Percentiles rank a stretch among this genome's conserved stretches.
Evolutionary conservation across 176 grass and related monocot species (phyloP).

Genomic region (Aegilops longissima): DNA sequence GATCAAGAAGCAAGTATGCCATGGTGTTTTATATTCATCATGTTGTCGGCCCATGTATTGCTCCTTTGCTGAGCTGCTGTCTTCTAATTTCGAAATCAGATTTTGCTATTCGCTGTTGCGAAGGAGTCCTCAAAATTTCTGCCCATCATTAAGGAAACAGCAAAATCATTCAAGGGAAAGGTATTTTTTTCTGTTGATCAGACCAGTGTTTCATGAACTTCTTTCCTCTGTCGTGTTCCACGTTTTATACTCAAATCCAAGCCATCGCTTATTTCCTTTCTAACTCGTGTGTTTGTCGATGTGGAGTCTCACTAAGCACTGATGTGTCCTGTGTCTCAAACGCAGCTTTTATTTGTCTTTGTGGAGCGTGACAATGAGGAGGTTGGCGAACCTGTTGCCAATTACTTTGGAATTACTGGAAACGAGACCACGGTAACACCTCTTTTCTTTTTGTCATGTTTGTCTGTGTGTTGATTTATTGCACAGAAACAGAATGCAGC

Average conservation of each 20-base stretch:
- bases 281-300: not conserved
- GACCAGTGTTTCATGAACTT: not conserved
- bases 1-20: conserved; percentile 92
- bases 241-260: not conserved
- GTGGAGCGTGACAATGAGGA: conserved; percentile 85
- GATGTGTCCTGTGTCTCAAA: not conserved
- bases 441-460: not conserved
- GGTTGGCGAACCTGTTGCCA: conserved; percentile 81
- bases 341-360: conserved; percentile 88
- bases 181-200: conserved; percentile 37
- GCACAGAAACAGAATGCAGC: not conserved
- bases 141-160: conserved; percentile 74
- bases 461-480: not conserved
- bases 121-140: conserved; percentile 60
- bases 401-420: conserved; percentile 84
- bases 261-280: not conserved
- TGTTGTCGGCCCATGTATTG: not conserved
- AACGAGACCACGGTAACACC: conserved; percentile 60
- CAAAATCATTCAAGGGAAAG: conserved; percentile 90
- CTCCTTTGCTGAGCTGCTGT: conserved; percentile 19
- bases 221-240: not conserved
- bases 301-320: not conserved
- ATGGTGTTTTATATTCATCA: not conserved
- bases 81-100: conserved; percentile 35
- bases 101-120: conserved; percentile 81